These are phyloP conservation scores for Penicilliopsis zonata DNA, from an alignment of 495 filamentous ascomycete species.

Conservation along the genomic window DNA sequence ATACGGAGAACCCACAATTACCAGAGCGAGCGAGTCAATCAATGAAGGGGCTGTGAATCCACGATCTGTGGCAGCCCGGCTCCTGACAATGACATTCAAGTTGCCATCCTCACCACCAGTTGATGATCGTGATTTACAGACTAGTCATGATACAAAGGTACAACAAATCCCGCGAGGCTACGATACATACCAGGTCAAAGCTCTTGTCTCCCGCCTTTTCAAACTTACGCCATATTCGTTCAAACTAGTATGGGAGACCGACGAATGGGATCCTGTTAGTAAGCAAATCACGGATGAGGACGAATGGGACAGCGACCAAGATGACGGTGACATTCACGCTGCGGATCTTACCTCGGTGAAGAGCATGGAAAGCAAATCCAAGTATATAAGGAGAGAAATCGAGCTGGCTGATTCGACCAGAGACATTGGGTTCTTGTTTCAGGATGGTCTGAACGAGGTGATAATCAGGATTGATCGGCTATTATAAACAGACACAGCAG, in stretches of 20 bases:
- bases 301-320: constrained; percentile 47
- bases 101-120: constrained; percentile 10
- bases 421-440: constrained; percentile 72
- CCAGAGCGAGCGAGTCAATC: constrained; percentile 14
- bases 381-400: constrained; percentile 62
- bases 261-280: constrained; percentile 69
- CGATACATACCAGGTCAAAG: constrained; percentile 71
- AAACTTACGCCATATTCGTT: constrained; percentile 48
- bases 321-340: constrained; percentile 16
- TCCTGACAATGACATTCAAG: constrained; percentile 55
- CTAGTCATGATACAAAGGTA: constrained; percentile 7
- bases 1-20: constrained; percentile 55
- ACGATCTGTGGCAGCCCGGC: constrained; percentile 60
- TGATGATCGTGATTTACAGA: not conserved
- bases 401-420: constrained; percentile 73
- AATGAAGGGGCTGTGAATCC: constrained; percentile 31
- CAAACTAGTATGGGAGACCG: constrained; percentile 66
- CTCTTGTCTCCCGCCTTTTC: constrained; percentile 61
- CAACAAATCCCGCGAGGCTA: constrained; percentile 62
- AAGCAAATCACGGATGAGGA: constrained; percentile 41
- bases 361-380: constrained; percentile 17
- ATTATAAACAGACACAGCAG: too few relatives aligned
- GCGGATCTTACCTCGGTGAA: constrained; percentile 3
- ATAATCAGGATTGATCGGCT: constrained; percentile 65
- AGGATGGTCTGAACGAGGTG: constrained; percentile 46